Percentiles rank a stretch among this genome's conserved stretches.
These are phyloP conservation scores for Fusarium annulatum DNA, from an alignment of 2,329 filamentous ascomycete genomes.

Conservation along the genomic window DNA sequence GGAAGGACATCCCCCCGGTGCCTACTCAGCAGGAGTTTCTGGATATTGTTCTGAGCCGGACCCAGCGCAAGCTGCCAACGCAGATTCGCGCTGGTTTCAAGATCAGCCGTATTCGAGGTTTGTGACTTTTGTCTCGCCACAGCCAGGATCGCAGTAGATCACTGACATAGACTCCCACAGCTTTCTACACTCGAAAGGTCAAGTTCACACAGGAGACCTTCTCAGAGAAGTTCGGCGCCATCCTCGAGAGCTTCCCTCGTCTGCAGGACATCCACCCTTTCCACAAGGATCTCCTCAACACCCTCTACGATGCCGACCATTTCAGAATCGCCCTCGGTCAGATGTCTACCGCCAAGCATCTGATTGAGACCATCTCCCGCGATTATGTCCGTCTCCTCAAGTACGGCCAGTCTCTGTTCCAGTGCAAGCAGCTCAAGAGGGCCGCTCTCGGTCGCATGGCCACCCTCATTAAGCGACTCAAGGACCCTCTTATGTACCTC, in stretches of 20 bases:
- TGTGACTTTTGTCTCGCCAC: slow-evolving; percentile 17
- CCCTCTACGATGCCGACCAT: slow-evolving; percentile 97
- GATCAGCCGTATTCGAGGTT: slow-evolving; percentile 87
- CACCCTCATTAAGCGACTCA: slow-evolving; percentile 92
- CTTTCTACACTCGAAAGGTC: slow-evolving; percentile 97
- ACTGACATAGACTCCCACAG: slow-evolving; percentile 53
- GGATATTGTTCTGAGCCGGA: slow-evolving; percentile 95
- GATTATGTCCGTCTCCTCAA: slow-evolving; percentile 94
- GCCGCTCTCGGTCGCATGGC: slow-evolving; percentile 98
- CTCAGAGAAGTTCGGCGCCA: slow-evolving; percentile 89
- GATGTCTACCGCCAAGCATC: slow-evolving; percentile 92
- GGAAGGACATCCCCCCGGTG: slow-evolving; percentile 86
- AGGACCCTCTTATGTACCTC: slow-evolving; percentile 93
- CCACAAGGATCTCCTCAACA: slow-evolving; percentile 86
- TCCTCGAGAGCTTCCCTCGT: slow-evolving; percentile 92
- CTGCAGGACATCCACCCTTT: slow-evolving; percentile 96
- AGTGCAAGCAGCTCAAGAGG: slow-evolving; percentile 98
- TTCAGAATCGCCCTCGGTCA: slow-evolving; percentile 97
- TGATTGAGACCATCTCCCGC: slow-evolving; percentile 94
- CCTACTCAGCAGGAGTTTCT: slow-evolving; percentile 95
- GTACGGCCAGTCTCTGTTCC: slow-evolving; percentile 96
- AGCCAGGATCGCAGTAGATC: background rate
- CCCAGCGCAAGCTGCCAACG: slow-evolving; percentile 91
- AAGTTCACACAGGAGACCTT: slow-evolving; percentile 99
- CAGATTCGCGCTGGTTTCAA: slow-evolving; percentile 96